phyloP scores from a whole-genome alignment of 257 asterid species.

The Solanum etuberosum region DNA sequence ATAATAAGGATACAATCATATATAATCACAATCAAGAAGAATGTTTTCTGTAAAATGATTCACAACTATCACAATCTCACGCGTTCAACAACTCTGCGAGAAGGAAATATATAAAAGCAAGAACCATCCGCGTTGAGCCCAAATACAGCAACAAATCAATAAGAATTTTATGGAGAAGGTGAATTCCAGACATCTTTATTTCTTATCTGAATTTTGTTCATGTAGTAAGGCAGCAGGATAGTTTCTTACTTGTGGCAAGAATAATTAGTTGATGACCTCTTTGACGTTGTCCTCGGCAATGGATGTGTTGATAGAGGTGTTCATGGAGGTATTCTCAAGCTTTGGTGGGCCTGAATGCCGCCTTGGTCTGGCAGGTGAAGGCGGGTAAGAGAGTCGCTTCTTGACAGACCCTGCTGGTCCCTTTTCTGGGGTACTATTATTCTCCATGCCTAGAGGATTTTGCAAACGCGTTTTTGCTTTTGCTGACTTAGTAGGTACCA shows the following conservation, averaged over 20 bases:
- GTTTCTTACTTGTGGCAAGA: background rate
- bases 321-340: conserved; percentile 20
- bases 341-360: conserved; percentile 52
- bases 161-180: no score
- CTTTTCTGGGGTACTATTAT: conserved; percentile 17
- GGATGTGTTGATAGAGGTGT: conserved; percentile 1
- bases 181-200: background rate
- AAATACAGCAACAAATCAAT: background rate
- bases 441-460: conserved; percentile 40
- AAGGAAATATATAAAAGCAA: background rate
- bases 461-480: conserved; percentile 72
- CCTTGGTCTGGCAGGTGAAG: conserved; percentile 40
- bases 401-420: conserved; percentile 31
- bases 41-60: conserved; percentile 2
- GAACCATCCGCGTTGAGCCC: background rate
- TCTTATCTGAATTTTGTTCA: background rate
- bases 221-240: background rate
- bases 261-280: conserved; percentile 17
- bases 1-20: background rate
- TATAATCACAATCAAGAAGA: background rate
- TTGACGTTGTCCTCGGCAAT: conserved; percentile 14
- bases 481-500: conserved; percentile 79
- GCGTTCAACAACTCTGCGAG: background rate
- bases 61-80: conserved; percentile 9
- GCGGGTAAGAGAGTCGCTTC: conserved; percentile 54